Percentiles rank a stretch among this genome's conserved stretches.
Conservation (phyloP, 148 eudicot species). For the Talinum fruticosum region DNA sequence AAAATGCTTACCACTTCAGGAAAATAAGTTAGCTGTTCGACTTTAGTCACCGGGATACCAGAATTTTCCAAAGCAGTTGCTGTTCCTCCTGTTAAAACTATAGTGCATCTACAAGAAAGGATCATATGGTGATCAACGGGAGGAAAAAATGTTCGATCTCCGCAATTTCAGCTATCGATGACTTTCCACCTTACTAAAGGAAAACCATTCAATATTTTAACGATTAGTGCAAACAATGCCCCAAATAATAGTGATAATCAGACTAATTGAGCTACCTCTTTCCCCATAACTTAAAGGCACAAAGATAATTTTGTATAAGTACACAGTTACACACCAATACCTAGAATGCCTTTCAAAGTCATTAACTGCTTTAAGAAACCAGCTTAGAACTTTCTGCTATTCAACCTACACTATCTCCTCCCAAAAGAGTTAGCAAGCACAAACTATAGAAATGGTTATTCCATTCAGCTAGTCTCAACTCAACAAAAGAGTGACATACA, state of each 20-base stretch:
- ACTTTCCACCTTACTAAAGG: too few species aligned
- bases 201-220: not conserved
- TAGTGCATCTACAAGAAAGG: conserved; percentile 48
- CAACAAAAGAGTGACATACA: too few species aligned
- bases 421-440: too few species aligned
- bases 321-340: not conserved
- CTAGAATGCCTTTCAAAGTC: not conserved
- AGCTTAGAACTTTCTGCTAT: too few species aligned
- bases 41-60: conserved; percentile 84
- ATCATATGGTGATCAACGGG: not conserved
- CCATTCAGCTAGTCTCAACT: too few species aligned
- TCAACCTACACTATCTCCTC: too few species aligned
- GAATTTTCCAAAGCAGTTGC: conserved; percentile 70
- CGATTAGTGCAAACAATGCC: too few species aligned
- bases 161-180: not conserved
- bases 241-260: not conserved
- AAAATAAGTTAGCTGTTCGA: conserved; percentile 76
- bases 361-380: too few species aligned
- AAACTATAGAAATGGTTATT: too few species aligned
- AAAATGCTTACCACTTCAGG: conserved; percentile 79
- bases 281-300: not conserved
- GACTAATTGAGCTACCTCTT: not conserved
- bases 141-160: too few species aligned
- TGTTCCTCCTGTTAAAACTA: conserved; percentile 96
- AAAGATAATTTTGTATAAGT: too few species aligned